Evolutionary conservation across 2,329 filamentous ascomycete genomes (phyloP).

Genomic region (Teratosphaeria destructans): DNA sequence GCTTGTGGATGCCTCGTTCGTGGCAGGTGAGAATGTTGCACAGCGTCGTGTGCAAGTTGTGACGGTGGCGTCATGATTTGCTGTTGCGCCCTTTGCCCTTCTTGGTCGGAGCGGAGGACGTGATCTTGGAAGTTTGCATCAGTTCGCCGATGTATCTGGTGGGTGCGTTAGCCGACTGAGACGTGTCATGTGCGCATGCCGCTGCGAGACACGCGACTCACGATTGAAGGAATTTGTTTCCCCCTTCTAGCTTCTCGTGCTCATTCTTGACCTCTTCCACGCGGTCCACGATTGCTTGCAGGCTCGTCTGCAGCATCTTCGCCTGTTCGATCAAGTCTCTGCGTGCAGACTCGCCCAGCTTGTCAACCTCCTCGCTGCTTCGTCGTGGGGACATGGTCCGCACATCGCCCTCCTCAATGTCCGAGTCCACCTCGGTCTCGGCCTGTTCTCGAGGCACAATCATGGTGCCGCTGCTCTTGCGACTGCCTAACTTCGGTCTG

Average conservation of each 20-base stretch:
- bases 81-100: conserved; percentile 26
- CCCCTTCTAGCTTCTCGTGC: conserved; percentile 90
- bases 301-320: conserved; percentile 75
- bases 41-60: background rate
- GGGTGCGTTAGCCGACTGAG: background rate
- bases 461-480: conserved; percentile 70
- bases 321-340: conserved; percentile 62
- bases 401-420: conserved; percentile 74
- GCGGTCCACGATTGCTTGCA: conserved; percentile 80
- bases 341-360: conserved; percentile 72
- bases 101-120: conserved; percentile 42
- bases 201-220: conserved; percentile 23
- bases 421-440: conserved; percentile 56
- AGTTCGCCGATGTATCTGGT: conserved; percentile 88
- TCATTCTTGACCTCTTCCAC: conserved; percentile 91
- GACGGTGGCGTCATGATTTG: background rate
- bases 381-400: conserved; percentile 88
- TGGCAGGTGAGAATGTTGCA: background rate
- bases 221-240: conserved; percentile 88
- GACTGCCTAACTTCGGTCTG: conserved; percentile 57
- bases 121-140: conserved; percentile 63
- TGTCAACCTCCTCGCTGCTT: conserved; percentile 83
- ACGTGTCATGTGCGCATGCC: background rate
- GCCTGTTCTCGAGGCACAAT: conserved; percentile 54
- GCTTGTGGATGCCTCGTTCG: background rate